A percentile compares a stretch with the other conserved stretches of the same genome.
Evolutionary conservation across 2,329 filamentous ascomycete species (phyloP).

Genomic region (Talaromyces islandicus): DNA sequence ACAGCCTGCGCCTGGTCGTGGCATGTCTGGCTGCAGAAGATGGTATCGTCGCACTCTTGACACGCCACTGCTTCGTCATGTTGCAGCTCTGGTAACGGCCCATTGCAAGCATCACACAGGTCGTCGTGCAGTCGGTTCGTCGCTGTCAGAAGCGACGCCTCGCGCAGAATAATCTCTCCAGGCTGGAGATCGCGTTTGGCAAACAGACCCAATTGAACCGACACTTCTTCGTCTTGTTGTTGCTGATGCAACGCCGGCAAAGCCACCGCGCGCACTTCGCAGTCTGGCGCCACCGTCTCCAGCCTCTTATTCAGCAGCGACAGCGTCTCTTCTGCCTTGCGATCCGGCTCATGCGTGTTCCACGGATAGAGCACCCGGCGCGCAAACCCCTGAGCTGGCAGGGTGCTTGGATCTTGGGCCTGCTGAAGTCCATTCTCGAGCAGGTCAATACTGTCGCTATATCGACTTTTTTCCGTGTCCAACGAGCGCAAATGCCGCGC

Average conservation of each 20-base stretch:
- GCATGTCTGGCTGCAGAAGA: constrained; percentile 57
- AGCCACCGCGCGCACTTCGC: constrained; percentile 69
- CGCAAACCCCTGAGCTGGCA: constrained; percentile 35
- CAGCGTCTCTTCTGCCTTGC: constrained; percentile 51
- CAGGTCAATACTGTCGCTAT: neutral
- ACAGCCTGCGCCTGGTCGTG: constrained; percentile 47
- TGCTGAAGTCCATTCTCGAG: constrained; percentile 13
- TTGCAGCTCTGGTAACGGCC: constrained; percentile 57
- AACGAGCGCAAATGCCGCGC: constrained; percentile 12
- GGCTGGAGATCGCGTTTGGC: constrained; percentile 73
- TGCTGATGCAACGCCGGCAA: constrained; percentile 62
- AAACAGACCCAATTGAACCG: constrained; percentile 80
- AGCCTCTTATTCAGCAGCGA: constrained; percentile 66
- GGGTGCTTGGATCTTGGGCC: constrained; percentile 21
- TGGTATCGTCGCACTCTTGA: constrained; percentile 50
- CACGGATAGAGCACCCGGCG: constrained; percentile 57
- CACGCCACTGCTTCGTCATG: constrained; percentile 39
- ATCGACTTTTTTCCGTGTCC: neutral
- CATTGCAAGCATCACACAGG: constrained; percentile 84
- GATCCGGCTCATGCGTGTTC: constrained; percentile 56
- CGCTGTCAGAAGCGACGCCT: constrained; percentile 81
- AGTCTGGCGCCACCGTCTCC: constrained; percentile 66
- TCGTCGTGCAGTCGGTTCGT: constrained; percentile 82
- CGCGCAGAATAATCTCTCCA: constrained; percentile 69
- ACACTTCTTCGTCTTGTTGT: constrained; percentile 26